Evolutionary conservation across 2,329 filamentous ascomycete genomes (phyloP).

Genomic region (Colletotrichum musicola): DNA sequence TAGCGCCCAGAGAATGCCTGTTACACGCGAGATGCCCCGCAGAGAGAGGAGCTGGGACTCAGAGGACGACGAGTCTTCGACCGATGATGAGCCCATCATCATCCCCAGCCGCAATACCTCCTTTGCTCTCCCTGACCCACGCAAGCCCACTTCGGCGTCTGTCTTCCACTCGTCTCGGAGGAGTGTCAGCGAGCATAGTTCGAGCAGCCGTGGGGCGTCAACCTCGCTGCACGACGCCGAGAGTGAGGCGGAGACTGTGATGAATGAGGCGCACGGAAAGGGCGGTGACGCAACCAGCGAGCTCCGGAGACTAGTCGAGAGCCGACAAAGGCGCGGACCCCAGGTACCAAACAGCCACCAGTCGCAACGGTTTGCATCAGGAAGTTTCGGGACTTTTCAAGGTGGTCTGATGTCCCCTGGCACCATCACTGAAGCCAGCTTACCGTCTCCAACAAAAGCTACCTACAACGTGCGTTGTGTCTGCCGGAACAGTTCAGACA

Average conservation of each 20-base stretch:
- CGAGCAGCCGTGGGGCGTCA: constrained; percentile 52
- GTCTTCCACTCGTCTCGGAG: constrained; percentile 61
- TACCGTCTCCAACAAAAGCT: constrained; percentile 59
- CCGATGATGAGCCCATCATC: constrained; percentile 74
- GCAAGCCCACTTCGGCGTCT: constrained; percentile 60
- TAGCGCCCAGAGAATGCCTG: constrained; percentile 21
- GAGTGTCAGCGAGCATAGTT: constrained; percentile 64
- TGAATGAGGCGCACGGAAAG: constrained; percentile 59
- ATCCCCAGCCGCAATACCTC: constrained; percentile 72
- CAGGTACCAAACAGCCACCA: constrained; percentile 42
- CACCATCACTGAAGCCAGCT: constrained; percentile 62
- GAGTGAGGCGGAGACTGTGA: constrained; percentile 71
- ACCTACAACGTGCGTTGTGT: constrained; percentile 67
- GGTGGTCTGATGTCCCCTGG: constrained; percentile 63
- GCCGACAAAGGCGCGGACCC: constrained; percentile 57
- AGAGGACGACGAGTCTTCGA: constrained; percentile 68
- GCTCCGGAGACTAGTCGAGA: constrained; percentile 69
- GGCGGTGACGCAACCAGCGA: constrained; percentile 71
- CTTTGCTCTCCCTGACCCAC: constrained; percentile 68
- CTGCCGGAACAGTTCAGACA: constrained; percentile 60
- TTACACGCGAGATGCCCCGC: constrained; percentile 44
- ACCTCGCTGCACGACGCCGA: constrained; percentile 56
- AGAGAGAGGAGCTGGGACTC: constrained; percentile 56
- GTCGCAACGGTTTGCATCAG: constrained; percentile 46
- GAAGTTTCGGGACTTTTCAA: constrained; percentile 46